Evolutionary conservation across 768 basidiomycete species (phyloP).

Genomic region (Hortiboletus flavorubellus): DNA sequence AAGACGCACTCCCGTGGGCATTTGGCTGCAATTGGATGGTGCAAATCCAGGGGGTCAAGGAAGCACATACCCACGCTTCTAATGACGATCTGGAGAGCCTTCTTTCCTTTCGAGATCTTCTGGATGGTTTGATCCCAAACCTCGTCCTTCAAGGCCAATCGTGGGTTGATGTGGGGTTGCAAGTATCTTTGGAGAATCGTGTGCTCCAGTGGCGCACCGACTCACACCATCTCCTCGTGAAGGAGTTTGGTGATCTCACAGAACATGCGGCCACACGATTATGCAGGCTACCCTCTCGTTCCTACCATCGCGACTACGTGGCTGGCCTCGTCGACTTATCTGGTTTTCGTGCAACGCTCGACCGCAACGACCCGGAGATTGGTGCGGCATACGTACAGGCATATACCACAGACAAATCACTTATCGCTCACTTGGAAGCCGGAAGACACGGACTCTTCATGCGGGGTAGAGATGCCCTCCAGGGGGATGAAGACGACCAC

Average conservation of each 20-base stretch:
- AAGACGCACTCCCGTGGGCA: neutral
- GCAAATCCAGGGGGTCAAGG: conserved; percentile 5
- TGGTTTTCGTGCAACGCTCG: no score
- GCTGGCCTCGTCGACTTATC: no score
- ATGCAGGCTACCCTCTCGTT: neutral
- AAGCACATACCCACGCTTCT: neutral
- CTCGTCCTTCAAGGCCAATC: neutral
- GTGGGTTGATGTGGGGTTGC: conserved; percentile 6
- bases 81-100: neutral
- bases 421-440: conserved; percentile 5
- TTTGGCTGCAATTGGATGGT: conserved; percentile 5
- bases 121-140: neutral
- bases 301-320: conserved; percentile 2
- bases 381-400: neutral
- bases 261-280: neutral
- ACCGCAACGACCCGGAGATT: neutral
- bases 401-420: conserved; percentile 3
- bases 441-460: conserved; percentile 7
- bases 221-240: neutral
- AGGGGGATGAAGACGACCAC: neutral
- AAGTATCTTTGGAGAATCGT: conserved; percentile 1
- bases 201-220: conserved; percentile 7
- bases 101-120: neutral
- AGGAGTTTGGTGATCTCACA: neutral
- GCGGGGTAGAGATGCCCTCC: neutral